Evolutionary conservation across 176 grass and related monocot genomes (phyloP).

Genomic region (Musa beccarii): DNA sequence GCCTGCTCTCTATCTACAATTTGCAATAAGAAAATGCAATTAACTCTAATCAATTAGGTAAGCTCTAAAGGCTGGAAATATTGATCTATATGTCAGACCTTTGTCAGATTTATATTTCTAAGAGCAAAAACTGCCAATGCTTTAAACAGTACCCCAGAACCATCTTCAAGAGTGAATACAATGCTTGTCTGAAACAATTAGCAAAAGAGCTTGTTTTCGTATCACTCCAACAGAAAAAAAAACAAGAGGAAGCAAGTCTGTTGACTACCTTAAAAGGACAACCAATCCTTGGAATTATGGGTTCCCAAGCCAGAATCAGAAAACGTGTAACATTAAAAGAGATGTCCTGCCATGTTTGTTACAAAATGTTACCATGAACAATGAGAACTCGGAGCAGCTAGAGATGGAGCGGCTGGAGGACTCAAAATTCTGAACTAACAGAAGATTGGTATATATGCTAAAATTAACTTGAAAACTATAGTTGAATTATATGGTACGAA

Average conservation of each 20-base stretch:
- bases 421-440: too few species aligned
- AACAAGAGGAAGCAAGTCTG: background rate
- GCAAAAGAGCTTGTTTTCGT: background rate
- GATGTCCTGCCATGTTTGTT: too few species aligned
- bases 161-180: slow-evolving; percentile 48
- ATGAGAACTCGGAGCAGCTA: too few species aligned
- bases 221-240: background rate
- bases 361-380: too few species aligned
- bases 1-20: slow-evolving; percentile 50
- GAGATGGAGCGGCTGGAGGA: too few species aligned
- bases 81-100: slow-evolving; percentile 25
- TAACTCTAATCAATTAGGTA: too few species aligned
- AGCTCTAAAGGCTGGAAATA: background rate
- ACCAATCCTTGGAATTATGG: slow-evolving; percentile 31
- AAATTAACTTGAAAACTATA: too few species aligned
- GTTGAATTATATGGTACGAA: too few species aligned
- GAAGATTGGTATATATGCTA: too few species aligned
- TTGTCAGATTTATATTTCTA: slow-evolving; percentile 44
- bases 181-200: slow-evolving; percentile 37
- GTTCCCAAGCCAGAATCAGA: slow-evolving; percentile 38
- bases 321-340: slow-evolving; percentile 4
- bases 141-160: slow-evolving; percentile 38
- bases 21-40: background rate
- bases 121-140: slow-evolving; percentile 45
- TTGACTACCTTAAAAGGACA: slow-evolving; percentile 42